Evolutionary conservation across 306 rosid species (phyloP), one percentile per base, ranked within the genome.

Genomic region (Rubus idaeus): DNA sequence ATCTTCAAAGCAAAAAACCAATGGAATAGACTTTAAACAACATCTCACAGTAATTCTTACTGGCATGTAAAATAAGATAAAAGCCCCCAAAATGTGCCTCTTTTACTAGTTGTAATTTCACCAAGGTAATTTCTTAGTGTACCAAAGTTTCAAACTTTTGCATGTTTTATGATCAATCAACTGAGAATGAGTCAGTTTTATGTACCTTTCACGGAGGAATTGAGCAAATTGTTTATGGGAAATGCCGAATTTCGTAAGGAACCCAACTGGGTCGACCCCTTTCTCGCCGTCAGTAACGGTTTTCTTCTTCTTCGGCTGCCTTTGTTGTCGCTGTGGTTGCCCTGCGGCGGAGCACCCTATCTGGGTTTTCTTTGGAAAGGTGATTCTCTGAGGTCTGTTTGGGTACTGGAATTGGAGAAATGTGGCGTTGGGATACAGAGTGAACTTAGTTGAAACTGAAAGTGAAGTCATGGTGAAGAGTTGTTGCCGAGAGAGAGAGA

Each of bases 141-240:
- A 17, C n/a, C 5, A 74, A 70, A 68, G 50, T 45, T 58, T 44
- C 44, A 46, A 37, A 35, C 3, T 72, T 30, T 82, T 51, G 14
- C 20, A 51, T 41, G 21, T 44, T 37, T 21, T 11, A 64, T 68
- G 73, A 23, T 35, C 53, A 46, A 57, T 75, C 46, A 82, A 77
- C 37, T 20, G 14, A 40, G 69, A 78, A 46, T 21, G 68, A 70
- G 71, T 52, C 60, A 30, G 35, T 1, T 30, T 30, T 30, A 30
- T 30, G 35, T 30, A 88, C 98, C 98, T 95, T 82, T 92, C 98
- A 58, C 97, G 97, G 62, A 92, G 96, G 77, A 88, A 95, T 88
- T 86, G 96, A 46, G 89, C 89, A 71, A 95, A 90, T 52, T 83
- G 87, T 80, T 90, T 92, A 66, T 95, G 92, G 78, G 95, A 79